phyloP scores from a whole-genome alignment of 2,329 filamentous ascomycete species.

The Dothideomycetes sp. region DNA sequence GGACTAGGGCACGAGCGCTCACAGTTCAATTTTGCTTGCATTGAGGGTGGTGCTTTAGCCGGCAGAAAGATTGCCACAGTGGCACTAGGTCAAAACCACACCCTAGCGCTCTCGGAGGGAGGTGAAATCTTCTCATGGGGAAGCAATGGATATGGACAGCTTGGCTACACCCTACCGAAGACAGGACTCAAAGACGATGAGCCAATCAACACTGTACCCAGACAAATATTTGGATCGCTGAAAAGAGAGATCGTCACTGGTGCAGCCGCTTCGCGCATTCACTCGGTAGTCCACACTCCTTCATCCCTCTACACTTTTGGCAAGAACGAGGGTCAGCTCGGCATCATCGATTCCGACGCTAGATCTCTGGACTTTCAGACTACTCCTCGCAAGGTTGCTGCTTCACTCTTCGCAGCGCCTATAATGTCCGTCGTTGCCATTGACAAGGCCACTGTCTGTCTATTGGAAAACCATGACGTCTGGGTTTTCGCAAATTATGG shows the following conservation, averaged over 20 bases:
- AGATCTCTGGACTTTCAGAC: slow-evolving; percentile 77
- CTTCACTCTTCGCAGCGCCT: slow-evolving; percentile 60
- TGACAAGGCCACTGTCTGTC: slow-evolving; percentile 74
- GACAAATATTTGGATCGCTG: slow-evolving; percentile 82
- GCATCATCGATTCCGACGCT: slow-evolving; percentile 88
- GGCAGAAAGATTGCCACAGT: slow-evolving; percentile 67
- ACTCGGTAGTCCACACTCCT: slow-evolving; percentile 80
- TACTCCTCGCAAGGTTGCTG: slow-evolving; percentile 75
- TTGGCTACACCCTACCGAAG: slow-evolving; percentile 70
- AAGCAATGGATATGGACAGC: slow-evolving; percentile 71
- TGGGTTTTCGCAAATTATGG: slow-evolving; percentile 94
- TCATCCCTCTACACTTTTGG: slow-evolving; percentile 85
- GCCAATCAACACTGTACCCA: slow-evolving; percentile 67
- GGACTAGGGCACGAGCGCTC: slow-evolving; percentile 86
- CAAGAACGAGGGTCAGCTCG: slow-evolving; percentile 88
- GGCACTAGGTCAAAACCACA: slow-evolving; percentile 84
- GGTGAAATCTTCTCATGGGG: slow-evolving; percentile 97
- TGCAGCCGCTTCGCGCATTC: slow-evolving; percentile 76
- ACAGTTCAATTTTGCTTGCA: slow-evolving; percentile 72
- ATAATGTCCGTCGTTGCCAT: slow-evolving; percentile 80
- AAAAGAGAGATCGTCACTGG: slow-evolving; percentile 78
- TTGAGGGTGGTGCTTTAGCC: slow-evolving; percentile 61
- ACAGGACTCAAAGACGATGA: slow-evolving; percentile 64
- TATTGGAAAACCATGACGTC: slow-evolving; percentile 79
- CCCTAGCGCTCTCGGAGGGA: slow-evolving; percentile 69